Base-by-base conservation (phyloP, 1,284 basidiomycete species). In the Peniophora sp. region DNA sequence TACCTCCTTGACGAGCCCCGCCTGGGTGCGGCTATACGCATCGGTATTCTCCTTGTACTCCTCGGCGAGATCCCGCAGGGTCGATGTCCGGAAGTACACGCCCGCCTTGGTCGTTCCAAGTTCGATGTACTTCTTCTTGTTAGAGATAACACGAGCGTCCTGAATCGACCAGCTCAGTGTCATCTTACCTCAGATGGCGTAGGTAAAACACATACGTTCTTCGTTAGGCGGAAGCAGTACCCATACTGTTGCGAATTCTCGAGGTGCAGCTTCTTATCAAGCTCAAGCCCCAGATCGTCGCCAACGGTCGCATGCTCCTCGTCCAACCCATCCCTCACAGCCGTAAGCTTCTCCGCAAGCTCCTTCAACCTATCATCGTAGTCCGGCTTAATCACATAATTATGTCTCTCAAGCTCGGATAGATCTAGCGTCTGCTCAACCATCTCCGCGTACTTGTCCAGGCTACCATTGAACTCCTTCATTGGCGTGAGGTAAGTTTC, bases 371-470 rank as follows among this genome's bases (percentile, higher is more conserved):
- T 74, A 5, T 82, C 79, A 62, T 96, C 89, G 59, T 92, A 96
- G 53, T 94, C 93, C 0, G 96, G 86, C 64, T 93, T 94, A 63
- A 99, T 94, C 24, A 95, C 87, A 63, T 88, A 96, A 59, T 90
- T 90, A 69, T 98, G 92, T 16, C 75, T 70, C 63, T 86, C 72
- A 8, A 97, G 76, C 58, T 96, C 86, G 45, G 88, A 83, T 17
- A 98, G 79, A 61, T 99, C 97, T 43, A 99, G 81, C 0, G 96
- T 98, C 53, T 91, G 85, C 66, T 98, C 93, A 2, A 99, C 95
- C 87, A 99, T 94, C 59, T 95, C 91, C 3, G 80, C 75, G 59
- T 95, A 95, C 61, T 92, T 91, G 11, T 74, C 73, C 3, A 97
- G 76, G 52, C 73, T 83, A 0, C 65, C 67, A 23, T 79, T 71